A percentile compares a stretch with the other conserved stretches of the same genome.
phyloP scores from a whole-genome alignment of 495 filamentous ascomycete species.

The Aspergillus bertholletiae region DNA sequence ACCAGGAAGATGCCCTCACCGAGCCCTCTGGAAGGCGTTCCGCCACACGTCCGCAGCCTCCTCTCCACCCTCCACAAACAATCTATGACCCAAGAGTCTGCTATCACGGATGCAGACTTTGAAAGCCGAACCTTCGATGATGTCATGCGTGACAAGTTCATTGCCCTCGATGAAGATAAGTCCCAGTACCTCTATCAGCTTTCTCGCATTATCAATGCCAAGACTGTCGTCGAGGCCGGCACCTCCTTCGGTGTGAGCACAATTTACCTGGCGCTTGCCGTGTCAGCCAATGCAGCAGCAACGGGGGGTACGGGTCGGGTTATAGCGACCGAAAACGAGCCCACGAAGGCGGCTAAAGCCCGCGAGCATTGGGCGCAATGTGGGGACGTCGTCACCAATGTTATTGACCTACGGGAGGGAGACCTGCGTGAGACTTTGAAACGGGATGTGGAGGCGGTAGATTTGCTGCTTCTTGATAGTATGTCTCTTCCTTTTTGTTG shows the following conservation, averaged over 20 bases:
- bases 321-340: slow-evolving; percentile 57
- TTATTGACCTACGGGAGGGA: slow-evolving; percentile 54
- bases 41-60: slow-evolving; percentile 16
- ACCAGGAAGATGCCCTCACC: neutral
- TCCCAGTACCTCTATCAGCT: slow-evolving; percentile 52
- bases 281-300: slow-evolving; percentile 28
- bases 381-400: slow-evolving; percentile 35
- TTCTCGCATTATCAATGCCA: slow-evolving; percentile 37
- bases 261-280: slow-evolving; percentile 56
- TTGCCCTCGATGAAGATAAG: slow-evolving; percentile 55
- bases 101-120: slow-evolving; percentile 13
- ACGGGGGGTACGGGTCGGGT: slow-evolving; percentile 33
- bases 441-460: slow-evolving; percentile 40
- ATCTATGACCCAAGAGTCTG: slow-evolving; percentile 28
- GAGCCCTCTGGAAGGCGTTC: slow-evolving; percentile 6
- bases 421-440: slow-evolving; percentile 51
- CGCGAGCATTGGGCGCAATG: slow-evolving; percentile 45
- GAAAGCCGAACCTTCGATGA: slow-evolving; percentile 25
- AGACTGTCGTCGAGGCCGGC: slow-evolving; percentile 52
- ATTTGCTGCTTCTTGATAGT: slow-evolving; percentile 57
- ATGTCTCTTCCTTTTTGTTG: slow-evolving; percentile 21
- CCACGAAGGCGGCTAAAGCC: slow-evolving; percentile 42
- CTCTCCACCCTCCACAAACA: slow-evolving; percentile 25
- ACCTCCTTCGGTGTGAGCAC: slow-evolving; percentile 59
- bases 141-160: slow-evolving; percentile 49